A percentile compares a stretch with the other conserved stretches of the same genome.
phyloP scores from a whole-genome alignment of 1,284 basidiomycete genomes.

The Ganoderma meredithae region DNA sequence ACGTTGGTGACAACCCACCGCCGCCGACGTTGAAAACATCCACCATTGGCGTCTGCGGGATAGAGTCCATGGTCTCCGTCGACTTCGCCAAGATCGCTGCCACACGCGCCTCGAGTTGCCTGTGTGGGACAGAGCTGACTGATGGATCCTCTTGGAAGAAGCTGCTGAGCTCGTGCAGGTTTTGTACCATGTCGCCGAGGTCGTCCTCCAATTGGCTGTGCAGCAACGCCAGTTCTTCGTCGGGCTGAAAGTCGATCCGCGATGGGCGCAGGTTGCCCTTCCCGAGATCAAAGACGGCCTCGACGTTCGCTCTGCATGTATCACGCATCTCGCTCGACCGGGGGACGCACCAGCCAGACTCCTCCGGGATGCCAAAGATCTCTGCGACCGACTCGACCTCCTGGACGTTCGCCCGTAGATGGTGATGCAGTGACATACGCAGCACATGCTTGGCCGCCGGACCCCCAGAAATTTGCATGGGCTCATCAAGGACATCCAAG shows the following conservation, averaged over 20 bases:
- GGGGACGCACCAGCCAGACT: constrained; percentile 88
- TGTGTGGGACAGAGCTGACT: constrained; percentile 37
- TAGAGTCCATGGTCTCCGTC: constrained; percentile 60
- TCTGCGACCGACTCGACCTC: constrained; percentile 62
- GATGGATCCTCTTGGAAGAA: constrained; percentile 78
- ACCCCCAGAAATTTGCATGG: constrained; percentile 79
- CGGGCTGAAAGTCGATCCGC: constrained; percentile 74
- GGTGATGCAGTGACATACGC: constrained; percentile 82
- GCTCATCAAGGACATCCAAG: constrained; percentile 91
- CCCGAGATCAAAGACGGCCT: constrained; percentile 87
- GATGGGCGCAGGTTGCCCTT: constrained; percentile 76
- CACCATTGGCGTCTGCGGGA: constrained; percentile 78
- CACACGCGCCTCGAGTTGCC: constrained; percentile 76
- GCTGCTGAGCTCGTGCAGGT: constrained; percentile 85
- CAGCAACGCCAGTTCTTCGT: constrained; percentile 42
- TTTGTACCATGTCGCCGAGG: constrained; percentile 86
- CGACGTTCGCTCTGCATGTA: constrained; percentile 77
- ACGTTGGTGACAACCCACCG: constrained; percentile 39
- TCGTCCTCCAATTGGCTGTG: constrained; percentile 59
- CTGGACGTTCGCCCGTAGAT: constrained; percentile 50
- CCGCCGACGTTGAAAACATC: constrained; percentile 72
- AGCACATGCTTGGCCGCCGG: constrained; percentile 85
- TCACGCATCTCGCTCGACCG: constrained; percentile 67
- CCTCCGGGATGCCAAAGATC: constrained; percentile 83
- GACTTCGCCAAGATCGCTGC: constrained; percentile 84